Percentiles rank a stretch among this genome's conserved stretches.
Conservation (phyloP, 768 basidiomycete species). For the Dioszegia hungarica region DNA sequence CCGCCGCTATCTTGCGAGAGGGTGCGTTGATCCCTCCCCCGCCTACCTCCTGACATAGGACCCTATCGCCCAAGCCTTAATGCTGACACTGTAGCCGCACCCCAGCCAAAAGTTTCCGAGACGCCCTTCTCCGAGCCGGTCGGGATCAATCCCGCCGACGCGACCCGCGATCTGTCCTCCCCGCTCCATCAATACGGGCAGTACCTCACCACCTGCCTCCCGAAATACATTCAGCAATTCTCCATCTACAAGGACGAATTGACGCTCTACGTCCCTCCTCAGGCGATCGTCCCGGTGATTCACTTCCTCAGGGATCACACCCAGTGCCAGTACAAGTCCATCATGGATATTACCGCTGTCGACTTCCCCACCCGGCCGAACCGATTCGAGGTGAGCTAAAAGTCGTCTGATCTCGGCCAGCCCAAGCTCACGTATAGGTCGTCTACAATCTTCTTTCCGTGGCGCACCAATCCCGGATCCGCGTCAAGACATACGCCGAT, state of each 20-base stretch:
- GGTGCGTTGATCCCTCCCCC: not conserved
- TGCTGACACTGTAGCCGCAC: not conserved
- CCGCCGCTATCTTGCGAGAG: conserved; percentile 5
- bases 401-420: not conserved
- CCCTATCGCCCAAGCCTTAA: too few relatives aligned
- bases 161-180: conserved; percentile 67
- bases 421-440: conserved; percentile 50
- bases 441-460: conserved; percentile 91
- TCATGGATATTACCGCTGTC: conserved; percentile 91
- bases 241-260: conserved; percentile 94
- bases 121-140: conserved; percentile 84
- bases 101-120: conserved; percentile 32
- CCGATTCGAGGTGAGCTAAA: conserved; percentile 67
- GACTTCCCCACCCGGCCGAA: conserved; percentile 91
- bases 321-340: conserved; percentile 86
- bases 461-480: conserved; percentile 70
- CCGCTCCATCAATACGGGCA: conserved; percentile 86
- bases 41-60: not conserved
- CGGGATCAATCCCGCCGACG: conserved; percentile 76
- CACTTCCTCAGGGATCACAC: conserved; percentile 92
- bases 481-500: conserved; percentile 95
- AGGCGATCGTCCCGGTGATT: conserved; percentile 74
- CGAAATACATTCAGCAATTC: conserved; percentile 97
- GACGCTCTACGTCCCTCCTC: conserved; percentile 77
- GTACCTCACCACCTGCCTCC: conserved; percentile 85